Evolutionary conservation across 2,329 filamentous ascomycete species (phyloP), one percentile per base, ranked within the genome.

Genomic region (Sclerotinia sclerotiorum): DNA sequence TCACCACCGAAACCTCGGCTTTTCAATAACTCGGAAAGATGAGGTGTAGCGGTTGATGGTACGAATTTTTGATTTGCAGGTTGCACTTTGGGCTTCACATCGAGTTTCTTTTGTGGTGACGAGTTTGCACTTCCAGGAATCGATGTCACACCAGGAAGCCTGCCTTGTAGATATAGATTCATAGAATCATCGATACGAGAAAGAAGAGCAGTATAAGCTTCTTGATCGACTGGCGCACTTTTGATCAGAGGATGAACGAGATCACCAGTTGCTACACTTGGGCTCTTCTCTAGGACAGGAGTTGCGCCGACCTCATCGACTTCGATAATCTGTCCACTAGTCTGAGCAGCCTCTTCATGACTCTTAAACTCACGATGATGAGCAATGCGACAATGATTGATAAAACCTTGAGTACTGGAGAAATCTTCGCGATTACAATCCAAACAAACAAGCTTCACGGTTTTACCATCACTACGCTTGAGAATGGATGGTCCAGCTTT

Each of bases 301-400:
- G 84, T 77, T 65, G 79, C 79, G 56, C 83, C 83, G 39, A 79
- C 79, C 66, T 90, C 88, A 72, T 90, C 85, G 71, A 87, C 82
- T 74, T 97, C 91, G 69, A 97, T 87, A 17, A 90, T 88, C 73
- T 94, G 89, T 65, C 95, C 95, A 74, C 93, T 96, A 69, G 91
- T 90, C 68, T 94, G 85, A 46, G 94, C 95, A 71, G 95, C 95
- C 76, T 94, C 92, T 79, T 98, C 94, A 76, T 99, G 95, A 74
- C 93, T 97, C 81, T 97, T 94, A 83, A 94, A 98, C 72, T 96
- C 93, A 69, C 92, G 87, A 77, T 90, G 91, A 80, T 99, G 95
- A 35, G 94, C 93, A 75, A 99, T 98, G 68, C 95, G 93, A 78
- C 94, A 98, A 78, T 99, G 95, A 77, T 99, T 99, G 81, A 99